phyloP scores from a whole-genome alignment of 2,329 filamentous ascomycete genomes.

The Parascedosporium putredinis region DNA sequence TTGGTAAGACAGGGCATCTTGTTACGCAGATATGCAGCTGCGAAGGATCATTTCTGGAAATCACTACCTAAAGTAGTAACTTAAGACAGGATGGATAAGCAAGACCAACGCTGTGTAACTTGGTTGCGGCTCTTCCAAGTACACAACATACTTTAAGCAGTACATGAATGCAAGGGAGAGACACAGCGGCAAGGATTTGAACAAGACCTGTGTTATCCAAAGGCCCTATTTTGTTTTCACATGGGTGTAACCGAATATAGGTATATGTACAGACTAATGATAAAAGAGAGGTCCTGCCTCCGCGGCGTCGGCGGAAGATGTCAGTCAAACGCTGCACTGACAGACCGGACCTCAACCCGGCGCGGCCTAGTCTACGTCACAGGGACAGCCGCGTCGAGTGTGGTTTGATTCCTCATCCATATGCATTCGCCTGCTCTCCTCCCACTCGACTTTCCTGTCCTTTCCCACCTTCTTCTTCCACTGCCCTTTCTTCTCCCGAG shows the following conservation, averaged over 20 bases:
- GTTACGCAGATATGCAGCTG: too few relatives aligned
- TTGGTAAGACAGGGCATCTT: too few relatives aligned
- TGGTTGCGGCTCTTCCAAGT: neutral
- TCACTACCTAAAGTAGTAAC: too few relatives aligned
- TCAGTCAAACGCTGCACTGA: neutral
- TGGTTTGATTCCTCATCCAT: neutral
- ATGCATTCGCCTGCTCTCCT: neutral
- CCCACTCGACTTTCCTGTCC: neutral
- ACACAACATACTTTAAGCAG: neutral
- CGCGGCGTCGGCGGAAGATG: neutral
- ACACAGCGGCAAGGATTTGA: neutral
- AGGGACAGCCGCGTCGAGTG: neutral
- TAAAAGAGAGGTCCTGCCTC: too few relatives aligned
- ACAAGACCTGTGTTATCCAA: too few relatives aligned
- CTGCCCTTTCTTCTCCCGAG: neutral
- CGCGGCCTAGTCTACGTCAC: neutral
- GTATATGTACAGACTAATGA: slow-evolving; percentile 2
- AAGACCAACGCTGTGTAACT: neutral
- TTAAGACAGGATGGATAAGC: too few relatives aligned
- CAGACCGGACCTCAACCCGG: neutral
- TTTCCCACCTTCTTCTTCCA: neutral
- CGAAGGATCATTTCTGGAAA: too few relatives aligned
- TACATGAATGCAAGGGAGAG: neutral
- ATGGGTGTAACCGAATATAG: slow-evolving; percentile 3
- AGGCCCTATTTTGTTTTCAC: neutral